Evolutionary conservation across 345 rosid species (phyloP).

Genomic region (Ricinus communis): DNA sequence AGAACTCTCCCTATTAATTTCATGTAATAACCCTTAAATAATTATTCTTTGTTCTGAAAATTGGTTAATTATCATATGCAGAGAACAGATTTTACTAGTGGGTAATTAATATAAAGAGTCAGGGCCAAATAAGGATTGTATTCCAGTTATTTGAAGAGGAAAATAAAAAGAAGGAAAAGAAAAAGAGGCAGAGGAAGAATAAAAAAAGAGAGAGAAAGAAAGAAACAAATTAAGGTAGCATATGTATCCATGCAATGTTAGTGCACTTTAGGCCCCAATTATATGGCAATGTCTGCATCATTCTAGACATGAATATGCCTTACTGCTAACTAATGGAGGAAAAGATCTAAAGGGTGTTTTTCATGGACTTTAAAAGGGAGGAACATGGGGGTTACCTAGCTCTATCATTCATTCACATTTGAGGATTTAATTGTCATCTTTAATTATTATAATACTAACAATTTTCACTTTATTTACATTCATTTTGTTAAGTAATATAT

Average conservation of each 20-base stretch:
- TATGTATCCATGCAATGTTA: neutral
- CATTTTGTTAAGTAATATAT: too few relatives aligned
- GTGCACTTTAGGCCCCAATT: neutral
- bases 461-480: too few relatives aligned
- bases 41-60: neutral
- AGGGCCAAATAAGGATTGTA: neutral
- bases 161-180: too few relatives aligned
- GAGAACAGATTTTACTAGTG: neutral
- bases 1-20: neutral
- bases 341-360: neutral
- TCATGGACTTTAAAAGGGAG: neutral
- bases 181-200: neutral
- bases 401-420: neutral
- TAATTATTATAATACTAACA: neutral
- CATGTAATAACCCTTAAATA: too few relatives aligned
- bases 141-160: neutral
- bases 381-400: neutral
- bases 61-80: too few relatives aligned
- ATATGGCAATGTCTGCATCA: conserved; percentile 1
- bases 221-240: neutral
- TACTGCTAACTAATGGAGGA: neutral
- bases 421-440: neutral
- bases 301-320: neutral
- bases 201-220: neutral
- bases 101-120: neutral